phyloP scores from a whole-genome alignment of 805 yeast genomes.

The Diddensiella caesifluorescens region DNA sequence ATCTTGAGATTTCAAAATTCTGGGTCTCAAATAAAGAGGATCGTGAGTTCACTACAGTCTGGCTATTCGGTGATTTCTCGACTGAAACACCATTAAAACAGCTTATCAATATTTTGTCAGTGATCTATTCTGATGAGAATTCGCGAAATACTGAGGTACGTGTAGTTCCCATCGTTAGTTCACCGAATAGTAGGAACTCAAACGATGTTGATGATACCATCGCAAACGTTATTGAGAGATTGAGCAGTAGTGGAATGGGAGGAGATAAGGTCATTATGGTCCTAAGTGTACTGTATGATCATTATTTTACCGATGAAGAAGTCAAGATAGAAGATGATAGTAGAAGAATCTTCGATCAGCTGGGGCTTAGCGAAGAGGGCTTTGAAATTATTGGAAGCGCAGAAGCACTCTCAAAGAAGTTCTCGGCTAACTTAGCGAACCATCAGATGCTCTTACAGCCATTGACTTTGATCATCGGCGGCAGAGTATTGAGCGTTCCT shows the following conservation, averaged over 20 bases:
- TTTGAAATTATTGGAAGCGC: too few species aligned
- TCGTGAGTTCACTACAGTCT: constrained; percentile 35
- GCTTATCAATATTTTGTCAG: constrained; percentile 30
- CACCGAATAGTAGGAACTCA: too few species aligned
- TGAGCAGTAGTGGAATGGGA: background rate
- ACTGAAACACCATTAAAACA: constrained; percentile 39
- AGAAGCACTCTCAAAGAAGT: too few species aligned
- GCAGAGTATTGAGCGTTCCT: constrained; percentile 12
- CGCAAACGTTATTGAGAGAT: background rate
- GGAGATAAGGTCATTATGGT: background rate
- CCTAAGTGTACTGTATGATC: background rate
- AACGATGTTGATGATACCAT: background rate
- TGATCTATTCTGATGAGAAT: background rate
- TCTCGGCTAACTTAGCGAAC: too few species aligned
- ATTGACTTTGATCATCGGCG: constrained; percentile 12
- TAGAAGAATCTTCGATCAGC: too few species aligned
- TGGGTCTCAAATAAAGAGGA: too few species aligned
- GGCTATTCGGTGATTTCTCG: constrained; percentile 57
- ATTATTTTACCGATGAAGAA: background rate
- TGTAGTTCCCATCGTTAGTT: background rate
- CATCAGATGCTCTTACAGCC: too few species aligned
- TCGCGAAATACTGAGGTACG: background rate
- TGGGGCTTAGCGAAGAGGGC: too few species aligned
- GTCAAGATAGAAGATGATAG: background rate
- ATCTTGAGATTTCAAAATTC: too few species aligned